These are phyloP conservation scores for Aspergillus ochraceus DNA, from an alignment of 2,329 filamentous ascomycete genomes.

Conservation along the genomic window DNA sequence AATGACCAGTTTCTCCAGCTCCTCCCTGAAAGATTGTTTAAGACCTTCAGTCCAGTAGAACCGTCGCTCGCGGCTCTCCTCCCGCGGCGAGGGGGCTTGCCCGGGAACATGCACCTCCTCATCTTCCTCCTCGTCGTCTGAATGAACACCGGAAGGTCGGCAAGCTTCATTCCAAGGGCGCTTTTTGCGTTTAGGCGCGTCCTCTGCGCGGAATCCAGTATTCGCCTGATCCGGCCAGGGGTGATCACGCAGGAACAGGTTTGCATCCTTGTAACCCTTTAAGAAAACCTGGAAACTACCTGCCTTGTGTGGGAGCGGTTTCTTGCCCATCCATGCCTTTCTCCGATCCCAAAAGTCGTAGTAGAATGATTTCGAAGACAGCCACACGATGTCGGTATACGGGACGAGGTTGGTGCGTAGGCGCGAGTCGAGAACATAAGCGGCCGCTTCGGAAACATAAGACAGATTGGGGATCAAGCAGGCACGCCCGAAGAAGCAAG, in stretches of 20 bases:
- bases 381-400: conserved; percentile 90
- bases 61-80: conserved; percentile 47
- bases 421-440: conserved; percentile 90
- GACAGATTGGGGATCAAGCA: conserved; percentile 97
- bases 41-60: conserved; percentile 86
- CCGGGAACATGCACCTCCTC: conserved; percentile 41
- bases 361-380: conserved; percentile 96
- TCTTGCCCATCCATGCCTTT: conserved; percentile 83
- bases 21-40: conserved; percentile 90
- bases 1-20: conserved; percentile 95
- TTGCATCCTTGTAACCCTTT: conserved; percentile 95
- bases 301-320: conserved; percentile 80
- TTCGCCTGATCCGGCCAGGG: conserved; percentile 93
- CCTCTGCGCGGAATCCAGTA: conserved; percentile 65
- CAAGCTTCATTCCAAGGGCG: conserved; percentile 81
- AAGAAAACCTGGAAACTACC: conserved; percentile 98
- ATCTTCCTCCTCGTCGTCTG: conserved; percentile 64
- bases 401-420: conserved; percentile 89
- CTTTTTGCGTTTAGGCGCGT: conserved; percentile 67
- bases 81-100: conserved; percentile 44
- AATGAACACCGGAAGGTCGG: conserved; percentile 63
- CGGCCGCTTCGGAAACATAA: conserved; percentile 95
- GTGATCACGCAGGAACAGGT: conserved; percentile 89
- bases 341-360: conserved; percentile 97
- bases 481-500: conserved; percentile 92